Percentiles rank a stretch among this genome's conserved stretches.
These are phyloP conservation scores for Fusarium sp. DNA, from an alignment of 2,329 filamentous ascomycete genomes.

Conservation along the genomic window DNA sequence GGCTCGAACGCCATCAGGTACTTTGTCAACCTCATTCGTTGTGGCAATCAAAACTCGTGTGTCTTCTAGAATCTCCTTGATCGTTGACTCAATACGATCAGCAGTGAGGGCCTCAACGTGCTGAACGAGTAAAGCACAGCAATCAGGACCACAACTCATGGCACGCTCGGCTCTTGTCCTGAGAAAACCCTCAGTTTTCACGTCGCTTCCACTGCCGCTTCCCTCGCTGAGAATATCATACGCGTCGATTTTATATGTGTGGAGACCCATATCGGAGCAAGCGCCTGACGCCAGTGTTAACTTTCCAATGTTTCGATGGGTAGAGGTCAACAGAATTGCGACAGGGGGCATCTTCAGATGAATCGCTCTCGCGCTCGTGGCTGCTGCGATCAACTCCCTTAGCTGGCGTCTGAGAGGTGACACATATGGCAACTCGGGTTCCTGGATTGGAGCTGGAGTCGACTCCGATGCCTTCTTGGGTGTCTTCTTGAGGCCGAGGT, in stretches of 20 bases:
- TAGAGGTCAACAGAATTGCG: slow-evolving; percentile 88
- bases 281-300: slow-evolving; percentile 80
- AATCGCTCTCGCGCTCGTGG: slow-evolving; percentile 87
- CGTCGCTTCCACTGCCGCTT: slow-evolving; percentile 82
- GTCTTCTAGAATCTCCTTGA: slow-evolving; percentile 85
- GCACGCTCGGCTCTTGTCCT: slow-evolving; percentile 89
- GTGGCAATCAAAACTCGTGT: slow-evolving; percentile 90
- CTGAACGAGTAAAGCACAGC: slow-evolving; percentile 84
- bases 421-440: slow-evolving; percentile 63
- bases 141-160: slow-evolving; percentile 86
- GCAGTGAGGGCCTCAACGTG: slow-evolving; percentile 93
- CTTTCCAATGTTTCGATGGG: slow-evolving; percentile 94
- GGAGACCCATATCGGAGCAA: slow-evolving; percentile 89
- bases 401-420: slow-evolving; percentile 76
- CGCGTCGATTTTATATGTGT: slow-evolving; percentile 88
- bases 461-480: slow-evolving; percentile 61
- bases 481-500: slow-evolving; percentile 79
- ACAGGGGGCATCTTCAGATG: slow-evolving; percentile 89
- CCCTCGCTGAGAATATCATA: slow-evolving; percentile 97
- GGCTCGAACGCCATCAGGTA: slow-evolving; percentile 88
- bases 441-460: slow-evolving; percentile 55
- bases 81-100: slow-evolving; percentile 86
- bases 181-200: slow-evolving; percentile 92
- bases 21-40: slow-evolving; percentile 93
- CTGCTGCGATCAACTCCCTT: slow-evolving; percentile 86